Base-by-base conservation (phyloP, 2,329 filamentous ascomycete species). In the Beauveria scarabaeidicola region DNA sequence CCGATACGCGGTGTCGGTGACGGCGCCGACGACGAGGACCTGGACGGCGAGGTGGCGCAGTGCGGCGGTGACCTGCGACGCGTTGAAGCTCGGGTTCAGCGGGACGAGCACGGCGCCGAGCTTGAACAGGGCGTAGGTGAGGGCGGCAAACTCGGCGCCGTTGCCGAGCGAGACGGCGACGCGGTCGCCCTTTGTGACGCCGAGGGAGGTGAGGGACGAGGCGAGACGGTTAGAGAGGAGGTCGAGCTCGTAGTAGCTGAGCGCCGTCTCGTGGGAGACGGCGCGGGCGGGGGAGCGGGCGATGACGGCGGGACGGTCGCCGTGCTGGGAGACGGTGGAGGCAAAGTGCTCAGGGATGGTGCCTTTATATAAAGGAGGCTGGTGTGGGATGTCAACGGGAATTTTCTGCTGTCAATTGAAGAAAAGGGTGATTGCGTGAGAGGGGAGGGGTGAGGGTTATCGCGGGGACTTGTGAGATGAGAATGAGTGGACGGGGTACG, bases 61-160 rank as follows among this genome's bases (percentile, higher is more conserved):
- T 0, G 92, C 93, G 3, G 90, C 82, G 5, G 84, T 78, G 9
- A 97, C 85, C 75, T 97, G 94, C 5, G 77, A 72, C 3, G 84
- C 79, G 65, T 91, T 96, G 78, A 97, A 97, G 1, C 85, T 87
- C 21, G 92, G 93, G 71, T 99, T 97, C 25, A 97, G 75, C 0
- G 93, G 94, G n/a, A 96, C 92, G 63, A 97, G 78, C 54, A 97
- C 84, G 25, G 90, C 93, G n/a, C 94, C 94, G 10, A 97, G 81
- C 73, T 97, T 97, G 78, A 93, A 96, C 58, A 94, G 73, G 1
- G 92, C 92, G 73, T 97, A 97, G 6, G 88, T 93, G 21, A 94
- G 81, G 53, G 87, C 86, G 3, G 90, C 90, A 70, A 90, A 93
- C 72, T 96, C 91, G 65, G 87, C 77, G 46, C 85, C 87, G 73